Conservation (phyloP, 2,329 filamentous ascomycete genomes). For the Fusarium abutilonis region DNA sequence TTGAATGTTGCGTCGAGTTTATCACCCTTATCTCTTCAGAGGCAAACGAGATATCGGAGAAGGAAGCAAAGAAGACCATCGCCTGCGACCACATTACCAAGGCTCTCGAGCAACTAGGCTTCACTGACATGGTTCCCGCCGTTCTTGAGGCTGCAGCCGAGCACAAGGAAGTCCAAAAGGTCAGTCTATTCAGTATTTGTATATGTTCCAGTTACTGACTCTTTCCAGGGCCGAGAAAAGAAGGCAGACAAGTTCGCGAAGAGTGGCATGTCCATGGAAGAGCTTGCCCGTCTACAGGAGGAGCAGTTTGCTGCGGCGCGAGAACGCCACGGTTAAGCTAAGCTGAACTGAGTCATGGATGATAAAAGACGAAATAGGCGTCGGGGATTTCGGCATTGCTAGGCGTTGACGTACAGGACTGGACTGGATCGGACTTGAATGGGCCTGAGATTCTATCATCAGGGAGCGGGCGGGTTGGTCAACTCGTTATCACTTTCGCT, state of each 20-base stretch:
- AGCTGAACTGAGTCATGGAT: conserved; percentile 8
- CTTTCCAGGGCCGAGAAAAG: conserved; percentile 83
- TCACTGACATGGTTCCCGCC: conserved; percentile 88
- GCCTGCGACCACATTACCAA: conserved; percentile 98
- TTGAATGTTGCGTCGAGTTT: conserved; percentile 99
- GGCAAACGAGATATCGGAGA: conserved; percentile 98
- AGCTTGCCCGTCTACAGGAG: conserved; percentile 87
- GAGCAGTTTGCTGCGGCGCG: conserved; percentile 85
- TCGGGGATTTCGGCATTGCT: conserved; percentile 48
- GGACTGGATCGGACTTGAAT: conserved; percentile 29
- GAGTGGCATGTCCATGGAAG: conserved; percentile 89
- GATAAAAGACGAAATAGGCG: conserved; percentile 27
- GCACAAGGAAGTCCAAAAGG: conserved; percentile 93
- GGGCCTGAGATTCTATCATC: conserved; percentile 27
- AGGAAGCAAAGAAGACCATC: conserved; percentile 99
- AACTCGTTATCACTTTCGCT: conserved; percentile 40
- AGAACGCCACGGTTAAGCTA: conserved; percentile 49
- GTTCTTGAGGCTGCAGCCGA: conserved; percentile 87
- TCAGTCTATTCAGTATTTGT: conserved; percentile 52
- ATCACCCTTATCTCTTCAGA: conserved; percentile 98
- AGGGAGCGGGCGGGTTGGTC: conserved; percentile 24
- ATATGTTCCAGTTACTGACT: conserved; percentile 53
- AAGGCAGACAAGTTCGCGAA: conserved; percentile 97
- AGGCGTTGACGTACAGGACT: conserved; percentile 47
- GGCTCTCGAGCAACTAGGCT: conserved; percentile 90